These are phyloP conservation scores for Aspergillus ellipticus DNA, from an alignment of 495 filamentous ascomycete genomes.

Conservation along the genomic window DNA sequence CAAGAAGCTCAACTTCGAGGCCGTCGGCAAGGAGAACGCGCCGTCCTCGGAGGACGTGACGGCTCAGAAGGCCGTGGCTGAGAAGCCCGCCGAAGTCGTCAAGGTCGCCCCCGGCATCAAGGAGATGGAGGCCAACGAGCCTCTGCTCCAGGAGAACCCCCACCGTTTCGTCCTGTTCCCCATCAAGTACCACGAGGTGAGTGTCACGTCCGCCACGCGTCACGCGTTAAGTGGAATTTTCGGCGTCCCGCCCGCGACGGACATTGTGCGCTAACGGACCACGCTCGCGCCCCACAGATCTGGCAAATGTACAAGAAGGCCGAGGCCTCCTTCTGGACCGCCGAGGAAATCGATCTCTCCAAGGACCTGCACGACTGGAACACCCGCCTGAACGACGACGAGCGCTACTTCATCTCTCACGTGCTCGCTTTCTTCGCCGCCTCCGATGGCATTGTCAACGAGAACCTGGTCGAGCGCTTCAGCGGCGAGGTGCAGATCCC, in stretches of 20 bases:
- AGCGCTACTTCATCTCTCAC: slow-evolving; percentile 97
- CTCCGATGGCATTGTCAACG: slow-evolving; percentile 99
- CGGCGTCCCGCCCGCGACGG: slow-evolving; percentile 10
- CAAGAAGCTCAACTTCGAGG: slow-evolving; percentile 80
- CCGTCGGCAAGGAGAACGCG: slow-evolving; percentile 78
- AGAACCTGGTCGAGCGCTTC: slow-evolving; percentile 98
- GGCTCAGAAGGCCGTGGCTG: slow-evolving; percentile 44
- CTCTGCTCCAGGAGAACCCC: slow-evolving; percentile 91
- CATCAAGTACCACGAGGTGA: slow-evolving; percentile 98
- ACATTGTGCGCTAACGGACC: slow-evolving; percentile 11
- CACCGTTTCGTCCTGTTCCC: slow-evolving; percentile 97
- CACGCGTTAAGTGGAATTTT: slow-evolving; percentile 65
- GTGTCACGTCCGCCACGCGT: slow-evolving; percentile 55
- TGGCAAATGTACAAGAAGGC: slow-evolving; percentile 99
- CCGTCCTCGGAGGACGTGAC: slow-evolving; percentile 48
- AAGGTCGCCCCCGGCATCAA: slow-evolving; percentile 61
- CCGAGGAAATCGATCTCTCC: slow-evolving; percentile 97
- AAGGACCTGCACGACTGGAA: slow-evolving; percentile 99
- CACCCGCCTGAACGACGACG: slow-evolving; percentile 92
- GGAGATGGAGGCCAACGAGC: slow-evolving; percentile 75
- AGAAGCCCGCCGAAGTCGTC: slow-evolving; percentile 43
- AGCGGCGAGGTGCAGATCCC: slow-evolving; percentile 95
- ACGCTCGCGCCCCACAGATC: slow-evolving; percentile 55
- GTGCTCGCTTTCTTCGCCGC: slow-evolving; percentile 99
- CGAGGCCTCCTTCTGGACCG: slow-evolving; percentile 99